Percentiles rank a stretch among this genome's conserved stretches.
Evolutionary conservation across 2,329 filamentous ascomycete species (phyloP).

Genomic region (Sporothrix brasiliensis): DNA sequence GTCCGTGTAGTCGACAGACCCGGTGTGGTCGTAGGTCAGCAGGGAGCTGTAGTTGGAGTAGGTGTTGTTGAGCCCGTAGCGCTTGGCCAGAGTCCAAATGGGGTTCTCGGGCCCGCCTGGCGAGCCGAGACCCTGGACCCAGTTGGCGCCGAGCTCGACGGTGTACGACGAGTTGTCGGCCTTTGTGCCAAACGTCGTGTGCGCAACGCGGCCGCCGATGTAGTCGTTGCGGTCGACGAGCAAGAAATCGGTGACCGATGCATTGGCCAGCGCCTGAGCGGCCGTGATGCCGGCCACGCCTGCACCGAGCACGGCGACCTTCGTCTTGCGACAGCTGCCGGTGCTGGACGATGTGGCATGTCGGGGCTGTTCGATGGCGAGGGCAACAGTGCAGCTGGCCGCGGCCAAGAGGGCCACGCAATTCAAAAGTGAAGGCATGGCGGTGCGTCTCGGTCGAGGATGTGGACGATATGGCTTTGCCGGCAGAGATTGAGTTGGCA

Average conservation of each 20-base stretch:
- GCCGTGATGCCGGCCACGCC: conserved; percentile 23
- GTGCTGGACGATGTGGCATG: neutral
- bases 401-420: neutral
- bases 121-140: conserved; percentile 24
- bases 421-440: conserved; percentile 13
- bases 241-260: conserved; percentile 23
- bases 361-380: neutral
- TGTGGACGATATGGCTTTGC: neutral
- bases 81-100: conserved; percentile 19
- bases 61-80: conserved; percentile 23
- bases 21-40: conserved; percentile 25
- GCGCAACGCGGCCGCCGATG: conserved; percentile 24
- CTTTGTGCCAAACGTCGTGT: conserved; percentile 25
- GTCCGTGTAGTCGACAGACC: conserved; percentile 24
- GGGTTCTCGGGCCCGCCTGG: conserved; percentile 14
- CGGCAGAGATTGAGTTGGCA: no score
- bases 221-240: conserved; percentile 27
- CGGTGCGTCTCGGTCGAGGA: no score
- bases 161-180: conserved; percentile 18
- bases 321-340: conserved; percentile 19
- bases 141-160: conserved; percentile 29
- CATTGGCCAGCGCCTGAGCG: conserved; percentile 28
- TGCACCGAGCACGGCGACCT: conserved; percentile 25
- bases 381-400: neutral
- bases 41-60: conserved; percentile 26